phyloP scores from a whole-genome alignment of 169 alveolate genomes.

The Fabrea salina region DNA sequence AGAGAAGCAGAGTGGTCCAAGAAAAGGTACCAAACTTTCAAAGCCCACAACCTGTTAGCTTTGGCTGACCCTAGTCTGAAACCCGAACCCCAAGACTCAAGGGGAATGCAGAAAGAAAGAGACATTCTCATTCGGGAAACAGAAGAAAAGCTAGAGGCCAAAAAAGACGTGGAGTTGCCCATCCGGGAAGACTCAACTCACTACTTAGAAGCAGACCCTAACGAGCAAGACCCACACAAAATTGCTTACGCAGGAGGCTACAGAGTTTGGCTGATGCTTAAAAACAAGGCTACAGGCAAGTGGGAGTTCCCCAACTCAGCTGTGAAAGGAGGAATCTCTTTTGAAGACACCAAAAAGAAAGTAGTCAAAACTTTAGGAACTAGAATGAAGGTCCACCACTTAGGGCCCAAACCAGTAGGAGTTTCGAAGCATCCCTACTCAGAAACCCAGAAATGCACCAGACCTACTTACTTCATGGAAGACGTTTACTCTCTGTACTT shows the following conservation, averaged over 20 bases:
- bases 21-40: not conserved
- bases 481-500: conserved; percentile 5
- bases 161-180: not conserved
- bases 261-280: conserved; percentile 36
- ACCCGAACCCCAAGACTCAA: too few relatives aligned
- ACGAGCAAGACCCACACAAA: conserved; percentile 25
- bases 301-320: conserved; percentile 51
- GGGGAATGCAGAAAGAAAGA: not conserved
- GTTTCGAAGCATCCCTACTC: not conserved
- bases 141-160: not conserved
- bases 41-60: not conserved
- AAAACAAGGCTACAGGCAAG: conserved; percentile 39
- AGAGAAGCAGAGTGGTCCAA: not conserved
- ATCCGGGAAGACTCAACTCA: conserved; percentile 10
- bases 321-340: not conserved
- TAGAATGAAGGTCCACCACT: not conserved
- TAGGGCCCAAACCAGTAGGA: not conserved
- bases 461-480: not conserved
- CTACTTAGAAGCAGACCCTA: conserved; percentile 45
- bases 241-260: conserved; percentile 51
- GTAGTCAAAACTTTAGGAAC: not conserved
- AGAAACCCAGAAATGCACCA: not conserved
- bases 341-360: not conserved
- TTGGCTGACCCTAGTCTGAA: not conserved
- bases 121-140: not conserved